phyloP scores from a whole-genome alignment of 2,329 filamentous ascomycete species.

The Rosellinia necatrix region DNA sequence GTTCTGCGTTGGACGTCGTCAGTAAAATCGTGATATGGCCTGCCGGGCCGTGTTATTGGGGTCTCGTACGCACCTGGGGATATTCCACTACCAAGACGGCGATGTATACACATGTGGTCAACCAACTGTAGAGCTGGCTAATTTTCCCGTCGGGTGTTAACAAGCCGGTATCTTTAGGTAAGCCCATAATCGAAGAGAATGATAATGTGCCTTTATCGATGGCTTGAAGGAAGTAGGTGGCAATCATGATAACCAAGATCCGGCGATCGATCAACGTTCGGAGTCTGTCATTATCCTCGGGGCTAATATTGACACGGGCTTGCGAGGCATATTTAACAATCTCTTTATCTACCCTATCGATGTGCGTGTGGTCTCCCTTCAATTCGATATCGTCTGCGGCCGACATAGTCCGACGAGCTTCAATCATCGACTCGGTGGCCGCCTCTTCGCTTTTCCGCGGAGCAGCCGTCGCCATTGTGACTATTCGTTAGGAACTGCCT shows the following conservation, averaged over 20 bases:
- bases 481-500: neutral
- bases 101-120: conserved; percentile 76
- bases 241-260: conserved; percentile 71
- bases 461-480: conserved; percentile 34
- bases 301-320: conserved; percentile 59
- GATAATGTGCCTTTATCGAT: conserved; percentile 71
- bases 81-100: conserved; percentile 73
- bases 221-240: conserved; percentile 74
- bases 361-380: conserved; percentile 56
- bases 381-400: conserved; percentile 47
- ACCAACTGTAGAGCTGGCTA: conserved; percentile 65
- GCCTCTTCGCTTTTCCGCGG: conserved; percentile 29
- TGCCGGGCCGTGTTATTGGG: neutral
- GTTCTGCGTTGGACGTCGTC: conserved; percentile 30
- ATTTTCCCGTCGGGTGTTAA: conserved; percentile 44
- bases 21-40: neutral
- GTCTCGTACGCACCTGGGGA: conserved; percentile 53
- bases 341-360: conserved; percentile 65
- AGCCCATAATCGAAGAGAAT: conserved; percentile 68
- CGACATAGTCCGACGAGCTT: conserved; percentile 38
- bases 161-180: conserved; percentile 56
- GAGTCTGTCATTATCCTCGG: conserved; percentile 64
- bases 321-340: conserved; percentile 70
- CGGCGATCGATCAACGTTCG: conserved; percentile 69
- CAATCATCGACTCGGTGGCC: conserved; percentile 33